Base-by-base conservation (phyloP, 306 rosid genomes). In the Rubus idaeus region DNA sequence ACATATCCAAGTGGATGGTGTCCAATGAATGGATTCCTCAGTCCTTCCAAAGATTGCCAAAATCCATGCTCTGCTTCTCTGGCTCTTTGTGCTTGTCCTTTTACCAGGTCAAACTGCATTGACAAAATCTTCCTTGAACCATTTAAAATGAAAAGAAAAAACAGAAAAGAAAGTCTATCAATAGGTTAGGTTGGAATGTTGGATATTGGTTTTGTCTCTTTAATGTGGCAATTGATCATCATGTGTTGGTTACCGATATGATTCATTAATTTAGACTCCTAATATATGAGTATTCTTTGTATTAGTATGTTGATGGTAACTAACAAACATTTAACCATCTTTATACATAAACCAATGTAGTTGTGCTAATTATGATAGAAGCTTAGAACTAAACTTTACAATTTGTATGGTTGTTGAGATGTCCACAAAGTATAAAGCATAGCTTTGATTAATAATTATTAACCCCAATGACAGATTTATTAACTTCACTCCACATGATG, bases 51-150 rank as follows among this genome's bases (percentile, higher is more conserved):
- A 3, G 53, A 13, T 70, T 51, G n/a, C 60, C 44, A 51, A 81
- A 70, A 49, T 70, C 37, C 61, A 72, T 45, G 44, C 49, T 45
- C 12, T 78, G 46, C 53, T 79, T 79, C 58, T 52, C 65, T 66
- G 61, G 50, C 66, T 49, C 0, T 39, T 55, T 47, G 30, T 5
- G 20, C 37, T 16, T 12, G 70, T 2, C 37, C 57, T 56, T 73
- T 58, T 82, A 78, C 77, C 37, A 30, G 60, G 83, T 83, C 83
- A 83, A 74, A 26, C 78, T 20, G 5, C 56, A 35, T 40, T 49
- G 67, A 30, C 80, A 41, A 41, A 26, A 35, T 47, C 30, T 63
- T 30, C 7, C 20, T 50, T 56, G 1, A 10, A 76, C 14, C 71
- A 53, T 23, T 61, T 30, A 5, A 5, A 61, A 61, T 61, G 18